A percentile compares a stretch with the other conserved stretches of the same genome.
Conservation (phyloP, 1,284 basidiomycete species). For the Sporisorium iseilematis-ciliati region DNA sequence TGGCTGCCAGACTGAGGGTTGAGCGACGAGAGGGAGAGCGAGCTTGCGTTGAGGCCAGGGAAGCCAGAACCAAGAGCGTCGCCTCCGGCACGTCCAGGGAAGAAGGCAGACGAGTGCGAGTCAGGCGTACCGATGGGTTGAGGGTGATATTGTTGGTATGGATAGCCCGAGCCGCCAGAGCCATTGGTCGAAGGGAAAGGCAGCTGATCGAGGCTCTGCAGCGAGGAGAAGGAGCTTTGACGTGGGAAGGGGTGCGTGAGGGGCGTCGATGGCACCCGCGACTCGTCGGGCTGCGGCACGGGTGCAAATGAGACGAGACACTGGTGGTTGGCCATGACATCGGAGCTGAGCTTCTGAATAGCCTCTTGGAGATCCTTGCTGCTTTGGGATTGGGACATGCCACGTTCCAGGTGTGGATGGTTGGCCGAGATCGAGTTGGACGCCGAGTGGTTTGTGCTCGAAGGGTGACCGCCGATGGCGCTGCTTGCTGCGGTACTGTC, state of each 20-base stretch:
- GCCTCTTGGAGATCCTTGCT: conserved; percentile 56
- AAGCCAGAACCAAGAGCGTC: conserved; percentile 45
- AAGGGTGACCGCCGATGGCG: conserved; percentile 39
- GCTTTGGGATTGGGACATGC: conserved; percentile 48
- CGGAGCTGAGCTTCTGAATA: conserved; percentile 55
- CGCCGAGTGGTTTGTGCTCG: conserved; percentile 55
- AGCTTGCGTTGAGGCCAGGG: conserved; percentile 48
- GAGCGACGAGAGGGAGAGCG: conserved; percentile 52
- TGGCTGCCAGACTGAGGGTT: conserved; percentile 45
- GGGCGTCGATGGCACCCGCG: conserved; percentile 36
- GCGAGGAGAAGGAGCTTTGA: conserved; percentile 51
- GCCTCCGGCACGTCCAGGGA: conserved; percentile 25
- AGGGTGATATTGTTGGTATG: conserved; percentile 55
- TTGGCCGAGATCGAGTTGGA: conserved; percentile 53
- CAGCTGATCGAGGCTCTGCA: conserved; percentile 46
- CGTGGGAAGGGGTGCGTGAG: conserved; percentile 40
- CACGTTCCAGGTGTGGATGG: conserved; percentile 28
- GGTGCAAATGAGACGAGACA: conserved; percentile 60
- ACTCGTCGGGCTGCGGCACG: conserved; percentile 44
- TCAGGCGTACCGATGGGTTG: conserved; percentile 50
- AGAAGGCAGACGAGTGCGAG: conserved; percentile 46
- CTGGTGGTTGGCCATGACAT: conserved; percentile 64
- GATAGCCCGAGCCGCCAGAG: conserved; percentile 39
- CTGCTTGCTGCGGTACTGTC: conserved; percentile 62
- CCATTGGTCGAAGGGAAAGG: conserved; percentile 44